Evolutionary conservation across 768 basidiomycete species (phyloP).

Genomic region (Rhodotorula graminis): DNA sequence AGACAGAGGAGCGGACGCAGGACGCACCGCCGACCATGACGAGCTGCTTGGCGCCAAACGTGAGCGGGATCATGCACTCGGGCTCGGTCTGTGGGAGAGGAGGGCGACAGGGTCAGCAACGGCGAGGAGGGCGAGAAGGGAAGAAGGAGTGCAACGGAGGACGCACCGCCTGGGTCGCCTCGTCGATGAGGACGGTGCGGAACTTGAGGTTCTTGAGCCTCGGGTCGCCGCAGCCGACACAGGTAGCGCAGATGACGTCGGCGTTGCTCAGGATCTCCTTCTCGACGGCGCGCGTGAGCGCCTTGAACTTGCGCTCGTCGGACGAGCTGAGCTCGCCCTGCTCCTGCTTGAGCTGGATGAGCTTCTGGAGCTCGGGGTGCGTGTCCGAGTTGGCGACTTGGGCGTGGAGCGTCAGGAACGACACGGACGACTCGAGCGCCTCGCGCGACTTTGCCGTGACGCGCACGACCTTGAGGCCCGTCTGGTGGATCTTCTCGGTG

Average conservation of each 20-base stretch:
- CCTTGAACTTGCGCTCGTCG: conserved; percentile 97
- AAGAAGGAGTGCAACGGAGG: not conserved
- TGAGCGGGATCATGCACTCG: conserved; percentile 98
- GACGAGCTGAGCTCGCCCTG: conserved; percentile 94
- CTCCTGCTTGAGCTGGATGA: conserved; percentile 95
- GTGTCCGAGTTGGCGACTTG: conserved; percentile 90
- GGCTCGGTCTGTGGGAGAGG: conserved; percentile 39
- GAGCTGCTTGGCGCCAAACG: conserved; percentile 96
- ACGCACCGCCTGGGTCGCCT: conserved; percentile 71
- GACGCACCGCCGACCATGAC: conserved; percentile 91
- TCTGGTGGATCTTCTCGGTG: conserved; percentile 97
- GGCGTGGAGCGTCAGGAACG: conserved; percentile 89
- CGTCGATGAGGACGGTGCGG: conserved; percentile 95
- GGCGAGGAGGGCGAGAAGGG: too few relatives aligned
- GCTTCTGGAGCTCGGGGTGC: conserved; percentile 93
- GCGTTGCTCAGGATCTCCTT: conserved; percentile 93
- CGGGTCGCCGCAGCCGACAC: conserved; percentile 95
- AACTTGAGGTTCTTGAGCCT: conserved; percentile 95
- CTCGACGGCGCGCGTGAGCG: conserved; percentile 87
- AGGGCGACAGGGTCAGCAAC: conserved; percentile 5
- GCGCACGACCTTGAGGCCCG: conserved; percentile 96
- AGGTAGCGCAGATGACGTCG: conserved; percentile 97
- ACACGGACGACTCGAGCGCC: conserved; percentile 90
- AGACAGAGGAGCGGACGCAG: not conserved
- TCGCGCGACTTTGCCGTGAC: conserved; percentile 97